Conservation (phyloP, 345 rosid genomes). For the Anastatica hierochuntica region DNA sequence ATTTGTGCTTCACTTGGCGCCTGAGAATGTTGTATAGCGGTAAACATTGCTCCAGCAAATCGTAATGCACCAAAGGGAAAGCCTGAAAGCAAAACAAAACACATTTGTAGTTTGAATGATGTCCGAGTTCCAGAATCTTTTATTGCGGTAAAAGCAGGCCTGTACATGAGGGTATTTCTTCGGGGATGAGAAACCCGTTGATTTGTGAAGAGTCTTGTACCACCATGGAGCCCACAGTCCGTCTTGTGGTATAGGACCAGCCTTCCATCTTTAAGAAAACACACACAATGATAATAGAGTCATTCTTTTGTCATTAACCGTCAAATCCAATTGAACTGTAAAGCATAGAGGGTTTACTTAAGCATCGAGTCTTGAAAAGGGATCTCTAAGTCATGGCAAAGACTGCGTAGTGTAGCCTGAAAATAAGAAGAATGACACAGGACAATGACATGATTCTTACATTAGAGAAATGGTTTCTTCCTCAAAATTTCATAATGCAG, state of each 20-base stretch:
- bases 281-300: not conserved
- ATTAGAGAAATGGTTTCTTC: not conserved
- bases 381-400: slow-evolving; percentile 65
- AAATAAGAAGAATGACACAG: not conserved
- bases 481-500: not conserved
- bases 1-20: slow-evolving; percentile 37
- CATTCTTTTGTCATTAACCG: not conserved
- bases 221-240: slow-evolving; percentile 91
- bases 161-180: slow-evolving; percentile 53
- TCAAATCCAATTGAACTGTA: not conserved
- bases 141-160: not conserved
- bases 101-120: not conserved
- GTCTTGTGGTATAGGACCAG: slow-evolving; percentile 72
- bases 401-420: slow-evolving; percentile 56
- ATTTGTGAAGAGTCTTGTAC: slow-evolving; percentile 56
- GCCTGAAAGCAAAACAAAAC: slow-evolving; percentile 35
- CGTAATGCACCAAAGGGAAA: slow-evolving; percentile 52
- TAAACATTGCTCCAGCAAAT: slow-evolving; percentile 67
- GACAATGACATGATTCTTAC: not conserved
- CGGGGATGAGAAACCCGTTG: slow-evolving; percentile 41
- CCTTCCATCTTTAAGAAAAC: slow-evolving; percentile 56
- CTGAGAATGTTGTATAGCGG: slow-evolving; percentile 75
- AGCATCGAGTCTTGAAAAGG: slow-evolving; percentile 71
- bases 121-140: not conserved
- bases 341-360: slow-evolving; percentile 29